A percentile compares a stretch with the other conserved stretches of the same genome.
These are phyloP conservation scores for Alisma plantagoaquatica DNA, from an alignment of 106 monocot species.

Conservation along the genomic window DNA sequence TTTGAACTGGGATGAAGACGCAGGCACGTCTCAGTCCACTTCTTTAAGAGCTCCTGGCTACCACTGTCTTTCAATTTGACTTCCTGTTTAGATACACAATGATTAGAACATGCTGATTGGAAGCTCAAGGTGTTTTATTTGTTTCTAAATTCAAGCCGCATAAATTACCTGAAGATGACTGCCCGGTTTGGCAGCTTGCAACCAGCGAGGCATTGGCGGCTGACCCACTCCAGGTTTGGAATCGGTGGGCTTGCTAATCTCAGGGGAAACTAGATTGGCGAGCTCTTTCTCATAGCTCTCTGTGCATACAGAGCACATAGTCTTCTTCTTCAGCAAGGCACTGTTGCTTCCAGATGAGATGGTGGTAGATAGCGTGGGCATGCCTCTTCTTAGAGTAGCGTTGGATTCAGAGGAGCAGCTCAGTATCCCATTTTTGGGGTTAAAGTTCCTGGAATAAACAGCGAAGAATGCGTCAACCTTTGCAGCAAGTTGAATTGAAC, in stretches of 20 bases:
- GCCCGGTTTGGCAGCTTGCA: slow-evolving; percentile 41
- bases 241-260: slow-evolving; percentile 36
- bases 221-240: slow-evolving; percentile 9
- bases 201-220: slow-evolving; percentile 59
- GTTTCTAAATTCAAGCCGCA: not conserved
- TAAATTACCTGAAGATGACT: slow-evolving; percentile 28
- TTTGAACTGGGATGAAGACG: not conserved
- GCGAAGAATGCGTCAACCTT: not conserved
- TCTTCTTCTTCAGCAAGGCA: not conserved
- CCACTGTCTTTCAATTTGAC: too few relatives aligned
- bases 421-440: slow-evolving; percentile 30
- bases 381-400: slow-evolving; percentile 14
- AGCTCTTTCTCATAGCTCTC: slow-evolving; percentile 54
- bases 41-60: too few relatives aligned
- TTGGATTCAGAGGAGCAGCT: slow-evolving; percentile 38
- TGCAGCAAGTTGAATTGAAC: not conserved
- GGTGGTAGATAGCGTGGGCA: not conserved
- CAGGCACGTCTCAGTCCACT: too few relatives aligned
- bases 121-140: not conserved
- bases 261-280: slow-evolving; percentile 34
- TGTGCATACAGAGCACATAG: slow-evolving; percentile 37
- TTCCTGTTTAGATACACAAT: too few relatives aligned
- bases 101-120: not conserved
- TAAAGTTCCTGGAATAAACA: slow-evolving; percentile 16
- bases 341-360: not conserved